Base-by-base conservation (phyloP, 1,284 basidiomycete genomes). In the Sporisorium reilianum region DNA sequence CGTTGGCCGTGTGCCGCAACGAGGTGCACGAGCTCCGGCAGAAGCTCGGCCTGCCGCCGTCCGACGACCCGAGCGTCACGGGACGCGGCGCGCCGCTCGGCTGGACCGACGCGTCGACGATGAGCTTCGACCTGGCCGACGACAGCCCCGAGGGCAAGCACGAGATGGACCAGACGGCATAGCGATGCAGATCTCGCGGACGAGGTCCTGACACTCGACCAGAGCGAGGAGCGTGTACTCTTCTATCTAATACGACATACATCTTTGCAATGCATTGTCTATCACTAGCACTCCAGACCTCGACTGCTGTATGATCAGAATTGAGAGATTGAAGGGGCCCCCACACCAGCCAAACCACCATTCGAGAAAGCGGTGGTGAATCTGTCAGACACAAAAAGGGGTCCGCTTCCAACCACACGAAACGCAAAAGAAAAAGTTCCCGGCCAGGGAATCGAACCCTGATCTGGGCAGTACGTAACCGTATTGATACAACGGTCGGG, bases 1-100 rank as follows among this genome's bases (percentile, higher is more conserved):
- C 94, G 85, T 91, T 98, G 80, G 87, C 86, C 61, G 87, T 84
- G 75, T 85, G 97, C 78, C 87, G 93, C 63, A 85, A 84, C 70
- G 93, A 95, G 85, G 88, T 97, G 23, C 84, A 84, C 58, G 87
- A 90, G 65, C 85, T 95, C 81, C 87, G 92, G 46, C 66, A 79
- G 46, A 67, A 77, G 42, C 77, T 87, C 44, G 84, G 85, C 7
- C 30, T 77, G 50, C 58, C 52, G 22, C 42, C 50, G 2, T 45
- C 53, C 16, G 64, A 71, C 9, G 73, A 75, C 38, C 67, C 72
- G 8, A 66, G 64, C 34, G 28, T 75, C 6, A 70, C 67, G 10
- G 72, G 72, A 0, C 54, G 41, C 1, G 72, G 67, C 11, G 38
- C 65, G 6, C 71, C 71, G 18, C 5, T 68, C 6, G 62, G 58